Evolutionary conservation across 176 grass and related monocot species (phyloP).

Genomic region (Eleusine indica): DNA sequence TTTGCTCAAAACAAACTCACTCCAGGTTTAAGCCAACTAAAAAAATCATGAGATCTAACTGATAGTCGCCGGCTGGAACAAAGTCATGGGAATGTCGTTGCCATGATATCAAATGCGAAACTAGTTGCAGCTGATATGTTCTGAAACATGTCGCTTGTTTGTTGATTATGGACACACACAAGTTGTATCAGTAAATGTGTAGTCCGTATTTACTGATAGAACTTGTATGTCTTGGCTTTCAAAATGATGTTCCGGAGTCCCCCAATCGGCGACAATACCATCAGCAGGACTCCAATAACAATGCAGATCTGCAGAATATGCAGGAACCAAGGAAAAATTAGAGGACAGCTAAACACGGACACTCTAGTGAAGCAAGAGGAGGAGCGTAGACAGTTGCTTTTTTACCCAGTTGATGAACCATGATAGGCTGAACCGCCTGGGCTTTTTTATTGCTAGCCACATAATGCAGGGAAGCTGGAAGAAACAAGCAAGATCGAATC

Average conservation of each 20-base stretch:
- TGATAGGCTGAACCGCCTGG: constrained; percentile 73
- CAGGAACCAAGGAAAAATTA: not conserved
- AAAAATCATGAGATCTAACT: too few relatives aligned
- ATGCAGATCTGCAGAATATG: constrained; percentile 71
- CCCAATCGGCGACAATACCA: constrained; percentile 80
- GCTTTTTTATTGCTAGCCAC: constrained; percentile 91
- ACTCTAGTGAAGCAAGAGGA: not conserved
- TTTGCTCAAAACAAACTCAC: not conserved
- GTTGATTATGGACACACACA: not conserved
- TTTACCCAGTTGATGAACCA: constrained; percentile 90
- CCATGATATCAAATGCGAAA: not conserved
- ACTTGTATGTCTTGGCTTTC: constrained; percentile 56
- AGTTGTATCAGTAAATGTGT: too few relatives aligned
- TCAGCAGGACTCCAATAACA: constrained; percentile 70
- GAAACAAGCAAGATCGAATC: not conserved
- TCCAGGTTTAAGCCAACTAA: not conserved
- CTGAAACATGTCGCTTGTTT: not conserved
- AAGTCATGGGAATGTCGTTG: not conserved
- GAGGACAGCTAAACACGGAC: not conserved
- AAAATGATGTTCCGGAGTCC: constrained; percentile 72
- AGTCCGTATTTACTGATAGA: constrained; percentile 56
- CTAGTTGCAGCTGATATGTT: not conserved
- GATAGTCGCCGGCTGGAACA: not conserved
- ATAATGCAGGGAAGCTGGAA: constrained; percentile 86
- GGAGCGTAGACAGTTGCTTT: not conserved